Percentiles rank a stretch among this genome's conserved stretches.
phyloP scores from a whole-genome alignment of 345 rosid species.

The Eucalyptus camaldulensis region DNA sequence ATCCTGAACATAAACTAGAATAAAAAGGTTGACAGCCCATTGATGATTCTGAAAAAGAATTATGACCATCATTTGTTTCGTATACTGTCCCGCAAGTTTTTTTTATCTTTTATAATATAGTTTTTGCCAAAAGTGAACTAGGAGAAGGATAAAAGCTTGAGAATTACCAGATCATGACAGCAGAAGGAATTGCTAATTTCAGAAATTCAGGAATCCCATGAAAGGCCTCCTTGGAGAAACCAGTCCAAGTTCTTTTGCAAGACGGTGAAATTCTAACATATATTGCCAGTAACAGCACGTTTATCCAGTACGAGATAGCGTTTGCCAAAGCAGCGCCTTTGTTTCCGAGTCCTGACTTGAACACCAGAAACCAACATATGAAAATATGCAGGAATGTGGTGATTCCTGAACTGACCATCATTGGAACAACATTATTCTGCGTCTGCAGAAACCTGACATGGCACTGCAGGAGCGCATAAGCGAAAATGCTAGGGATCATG shows the following conservation, averaged over 20 bases:
- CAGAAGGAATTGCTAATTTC: not conserved
- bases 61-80: not conserved
- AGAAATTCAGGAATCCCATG: not conserved
- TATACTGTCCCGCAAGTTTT: not conserved
- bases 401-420: constrained; percentile 26
- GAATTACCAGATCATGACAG: not conserved
- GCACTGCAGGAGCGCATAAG: not conserved
- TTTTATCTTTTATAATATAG: not conserved
- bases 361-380: constrained; percentile 33
- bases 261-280: not conserved
- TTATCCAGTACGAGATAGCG: not conserved
- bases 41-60: not conserved
- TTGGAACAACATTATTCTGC: constrained; percentile 34
- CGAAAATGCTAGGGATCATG: not conserved
- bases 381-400: constrained; percentile 24
- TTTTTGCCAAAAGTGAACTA: not conserved
- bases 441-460: constrained; percentile 27
- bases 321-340: constrained; percentile 42
- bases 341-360: constrained; percentile 21
- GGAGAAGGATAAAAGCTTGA: not conserved
- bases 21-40: not conserved
- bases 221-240: not conserved
- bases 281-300: not conserved
- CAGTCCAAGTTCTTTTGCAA: not conserved
- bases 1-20: not conserved